Evolutionary conservation across 495 filamentous ascomycete genomes (phyloP).

Genomic region (Cercophora sp.): DNA sequence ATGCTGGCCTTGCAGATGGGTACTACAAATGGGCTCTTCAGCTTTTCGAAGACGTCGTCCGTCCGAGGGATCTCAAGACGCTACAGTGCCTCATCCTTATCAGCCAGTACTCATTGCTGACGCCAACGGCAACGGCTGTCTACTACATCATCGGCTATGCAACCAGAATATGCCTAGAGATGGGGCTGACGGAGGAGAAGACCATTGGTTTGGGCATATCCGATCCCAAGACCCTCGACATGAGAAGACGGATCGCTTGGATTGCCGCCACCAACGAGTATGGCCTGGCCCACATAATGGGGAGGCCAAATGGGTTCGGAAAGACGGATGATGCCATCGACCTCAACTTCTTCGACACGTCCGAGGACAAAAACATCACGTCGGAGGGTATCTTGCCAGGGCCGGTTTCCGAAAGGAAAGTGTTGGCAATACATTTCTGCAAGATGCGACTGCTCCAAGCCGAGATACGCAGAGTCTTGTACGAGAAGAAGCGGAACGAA

Average conservation of each 20-base stretch:
- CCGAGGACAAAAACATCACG: constrained; percentile 77
- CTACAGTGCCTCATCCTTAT: constrained; percentile 87
- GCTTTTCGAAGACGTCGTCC: constrained; percentile 71
- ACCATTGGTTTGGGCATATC: constrained; percentile 60
- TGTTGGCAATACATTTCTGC: constrained; percentile 85
- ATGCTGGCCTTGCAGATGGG: constrained; percentile 81
- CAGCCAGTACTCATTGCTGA: constrained; percentile 86
- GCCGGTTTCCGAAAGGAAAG: constrained; percentile 68
- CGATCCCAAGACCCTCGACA: constrained; percentile 73
- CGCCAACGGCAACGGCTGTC: constrained; percentile 80
- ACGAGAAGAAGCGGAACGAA: constrained; percentile 69
- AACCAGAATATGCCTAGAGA: constrained; percentile 77
- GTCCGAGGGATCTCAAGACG: constrained; percentile 76
- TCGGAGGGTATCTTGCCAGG: constrained; percentile 68
- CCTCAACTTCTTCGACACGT: constrained; percentile 72
- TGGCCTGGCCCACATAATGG: constrained; percentile 80
- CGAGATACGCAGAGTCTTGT: constrained; percentile 78
- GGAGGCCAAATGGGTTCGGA: constrained; percentile 76
- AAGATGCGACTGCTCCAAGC: constrained; percentile 85
- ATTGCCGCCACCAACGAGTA: constrained; percentile 79
- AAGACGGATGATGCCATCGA: constrained; percentile 74
- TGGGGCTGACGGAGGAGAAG: constrained; percentile 79
- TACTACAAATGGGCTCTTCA: constrained; percentile 86
- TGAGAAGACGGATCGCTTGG: constrained; percentile 85
- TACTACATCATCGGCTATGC: constrained; percentile 90